Evolutionary conservation across 2,329 filamentous ascomycete species (phyloP).

Genomic region (Ploettnerulaceae sp.): DNA sequence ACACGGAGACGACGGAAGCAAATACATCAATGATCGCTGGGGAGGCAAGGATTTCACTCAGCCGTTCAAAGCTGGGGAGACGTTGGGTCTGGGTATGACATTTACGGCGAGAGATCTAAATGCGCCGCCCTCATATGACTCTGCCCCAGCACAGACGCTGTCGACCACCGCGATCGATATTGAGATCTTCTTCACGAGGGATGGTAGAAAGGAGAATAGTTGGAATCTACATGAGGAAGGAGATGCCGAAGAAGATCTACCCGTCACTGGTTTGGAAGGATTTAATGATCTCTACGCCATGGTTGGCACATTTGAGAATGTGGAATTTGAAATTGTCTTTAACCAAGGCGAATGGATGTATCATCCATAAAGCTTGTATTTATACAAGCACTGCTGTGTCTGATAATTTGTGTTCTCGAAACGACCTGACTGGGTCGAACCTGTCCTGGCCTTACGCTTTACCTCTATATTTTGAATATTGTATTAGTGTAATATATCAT

Average conservation of each 20-base stretch:
- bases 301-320: slow-evolving; percentile 65
- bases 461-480: too few species aligned
- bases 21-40: slow-evolving; percentile 70
- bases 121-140: slow-evolving; percentile 32
- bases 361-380: slow-evolving; percentile 29
- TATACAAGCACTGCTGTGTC: too few species aligned
- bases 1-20: slow-evolving; percentile 75
- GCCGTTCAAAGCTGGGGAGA: slow-evolving; percentile 60
- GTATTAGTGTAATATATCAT: too few species aligned
- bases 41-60: slow-evolving; percentile 65
- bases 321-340: slow-evolving; percentile 64
- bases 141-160: slow-evolving; percentile 21
- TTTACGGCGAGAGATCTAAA: slow-evolving; percentile 37
- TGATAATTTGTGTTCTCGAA: too few species aligned
- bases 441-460: too few species aligned
- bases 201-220: slow-evolving; percentile 53
- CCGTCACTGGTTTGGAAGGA: slow-evolving; percentile 64
- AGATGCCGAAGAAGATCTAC: slow-evolving; percentile 56
- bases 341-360: slow-evolving; percentile 56
- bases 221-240: slow-evolving; percentile 76
- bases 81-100: slow-evolving; percentile 67
- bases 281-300: slow-evolving; percentile 66
- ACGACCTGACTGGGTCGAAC: too few species aligned
- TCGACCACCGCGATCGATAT: slow-evolving; percentile 38
- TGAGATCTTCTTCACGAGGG: slow-evolving; percentile 65